Conservation (phyloP, 208 protist genomes). For the Trypanosoma grayi region DNA sequence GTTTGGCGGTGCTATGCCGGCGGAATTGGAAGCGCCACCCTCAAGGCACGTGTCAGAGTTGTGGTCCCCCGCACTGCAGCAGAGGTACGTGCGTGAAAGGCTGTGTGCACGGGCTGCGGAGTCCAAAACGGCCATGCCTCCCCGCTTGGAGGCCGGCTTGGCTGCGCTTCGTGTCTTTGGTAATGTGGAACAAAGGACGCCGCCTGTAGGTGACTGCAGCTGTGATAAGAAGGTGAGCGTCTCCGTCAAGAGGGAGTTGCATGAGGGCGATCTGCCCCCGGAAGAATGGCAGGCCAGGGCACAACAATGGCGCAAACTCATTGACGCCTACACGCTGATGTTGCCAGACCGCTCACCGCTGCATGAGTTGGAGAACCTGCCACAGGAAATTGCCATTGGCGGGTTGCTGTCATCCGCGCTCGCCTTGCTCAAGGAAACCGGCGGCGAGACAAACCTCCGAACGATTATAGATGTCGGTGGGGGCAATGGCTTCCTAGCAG, state of each 20-base stretch:
- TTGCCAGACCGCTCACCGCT: conserved; percentile 70
- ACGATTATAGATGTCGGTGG: conserved; percentile 76
- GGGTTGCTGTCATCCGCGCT: conserved; percentile 42
- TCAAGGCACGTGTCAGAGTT: conserved; percentile 25
- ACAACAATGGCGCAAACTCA: conserved; percentile 32
- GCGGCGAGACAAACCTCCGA: background rate
- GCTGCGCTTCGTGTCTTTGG: conserved; percentile 19
- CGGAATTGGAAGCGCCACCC: conserved; percentile 4
- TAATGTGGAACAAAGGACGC: conserved; percentile 1
- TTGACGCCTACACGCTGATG: conserved; percentile 63
- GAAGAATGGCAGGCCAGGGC: background rate
- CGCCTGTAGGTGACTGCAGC: background rate
- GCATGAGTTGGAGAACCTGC: conserved; percentile 84
- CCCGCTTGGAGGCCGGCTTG: conserved; percentile 32
- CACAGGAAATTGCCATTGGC: conserved; percentile 78
- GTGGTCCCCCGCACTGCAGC: conserved; percentile 24
- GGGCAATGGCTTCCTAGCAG: conserved; percentile 79
- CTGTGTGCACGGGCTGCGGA: background rate
- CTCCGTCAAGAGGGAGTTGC: background rate
- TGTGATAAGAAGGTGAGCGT: conserved; percentile 1
- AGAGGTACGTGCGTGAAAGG: conserved; percentile 23
- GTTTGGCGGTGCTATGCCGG: conserved; percentile 1
- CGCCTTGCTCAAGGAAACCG: background rate
- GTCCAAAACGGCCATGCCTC: background rate
- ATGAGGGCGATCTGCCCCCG: background rate